Percentiles rank a stretch among this genome's conserved stretches.
phyloP scores from a whole-genome alignment of 345 rosid species.

The Microthlaspi erraticum region DNA sequence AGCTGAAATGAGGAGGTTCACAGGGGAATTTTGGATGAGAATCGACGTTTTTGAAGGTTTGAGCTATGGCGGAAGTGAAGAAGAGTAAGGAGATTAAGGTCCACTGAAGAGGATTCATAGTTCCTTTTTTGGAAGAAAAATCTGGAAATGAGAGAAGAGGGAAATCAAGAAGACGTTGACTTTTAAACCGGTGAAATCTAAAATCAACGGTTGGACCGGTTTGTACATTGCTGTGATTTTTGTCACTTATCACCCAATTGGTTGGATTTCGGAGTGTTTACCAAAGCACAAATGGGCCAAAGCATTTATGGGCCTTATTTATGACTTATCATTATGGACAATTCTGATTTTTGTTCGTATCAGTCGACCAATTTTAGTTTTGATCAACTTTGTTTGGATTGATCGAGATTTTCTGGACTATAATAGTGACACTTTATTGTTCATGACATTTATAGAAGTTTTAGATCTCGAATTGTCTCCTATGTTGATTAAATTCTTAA shows the following conservation, averaged over 20 bases:
- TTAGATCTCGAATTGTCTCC: too few relatives aligned
- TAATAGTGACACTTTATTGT: not conserved
- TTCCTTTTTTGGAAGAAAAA: not conserved
- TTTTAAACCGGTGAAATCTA: constrained; percentile 10
- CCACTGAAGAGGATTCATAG: constrained; percentile 35
- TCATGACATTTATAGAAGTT: not conserved
- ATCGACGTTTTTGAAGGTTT: constrained; percentile 30
- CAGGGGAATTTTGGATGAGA: constrained; percentile 59
- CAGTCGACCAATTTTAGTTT: not conserved
- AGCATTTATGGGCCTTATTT: constrained; percentile 13
- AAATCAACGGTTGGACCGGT: constrained; percentile 15
- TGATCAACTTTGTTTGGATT: not conserved
- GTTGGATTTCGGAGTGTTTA: not conserved
- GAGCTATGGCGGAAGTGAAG: constrained; percentile 41
- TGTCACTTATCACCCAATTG: not conserved
- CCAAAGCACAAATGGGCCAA: not conserved
- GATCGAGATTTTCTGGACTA: not conserved
- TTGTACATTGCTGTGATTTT: not conserved
- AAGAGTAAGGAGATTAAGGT: constrained; percentile 22
- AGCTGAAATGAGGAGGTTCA: constrained; percentile 53
- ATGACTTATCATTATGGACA: not conserved
- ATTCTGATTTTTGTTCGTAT: not conserved
- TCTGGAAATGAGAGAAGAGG: not conserved
- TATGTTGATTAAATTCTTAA: too few relatives aligned
- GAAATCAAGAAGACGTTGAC: constrained; percentile 5